Evolutionary conservation across 1,139 yeast species (phyloP), one percentile per base, ranked within the genome.

Genomic region (Geotrichum klebahnii): DNA sequence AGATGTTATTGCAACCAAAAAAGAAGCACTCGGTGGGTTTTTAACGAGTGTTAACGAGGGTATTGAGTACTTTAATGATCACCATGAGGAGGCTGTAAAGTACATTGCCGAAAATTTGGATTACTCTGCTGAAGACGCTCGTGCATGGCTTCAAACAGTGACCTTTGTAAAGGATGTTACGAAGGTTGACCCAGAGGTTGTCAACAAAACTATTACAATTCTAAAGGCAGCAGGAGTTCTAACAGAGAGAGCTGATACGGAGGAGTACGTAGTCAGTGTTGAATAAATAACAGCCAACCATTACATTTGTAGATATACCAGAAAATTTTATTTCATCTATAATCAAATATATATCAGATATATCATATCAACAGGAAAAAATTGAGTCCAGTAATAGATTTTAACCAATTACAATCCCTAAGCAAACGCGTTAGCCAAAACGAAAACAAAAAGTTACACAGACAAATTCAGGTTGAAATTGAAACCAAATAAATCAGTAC

Each of bases 141-240:
- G 71, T 17, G 82, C 79, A 53, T 88, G 96, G 96, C 71, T 84
- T 54, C 74, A 81, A 56, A 85, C 95, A 0, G 96, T 88, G 10
- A 63, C 72, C 54, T 88, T 87, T 67, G 75, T 78, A 57, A 58
- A 67, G 5, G 67, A 76, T 32, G 75, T 81, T 6, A 74, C 77
- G 1, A 57, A 59, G 14, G 68, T 85, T 28, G 82, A 84, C 56
- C 70, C 71, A 0, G 62, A 61, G 16, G 78, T 81, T 14, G 76
- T 82, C 20, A 67, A 67, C n/a, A 80, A 80, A 57, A 84, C 92
- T 5, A 61, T 73, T n/a, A 63, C 68, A 9, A 76, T 81, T n/a
- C 73, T 86, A 57, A 69, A 75, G 56, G 67, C 76, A 14, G 88
- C 90, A 1, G 82, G 82, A 3, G 87, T 82, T 2, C 55, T 70